A percentile compares a stretch with the other conserved stretches of the same genome.
Conservation (phyloP, 1,284 basidiomycete species). For the Clitocybe nebularis region DNA sequence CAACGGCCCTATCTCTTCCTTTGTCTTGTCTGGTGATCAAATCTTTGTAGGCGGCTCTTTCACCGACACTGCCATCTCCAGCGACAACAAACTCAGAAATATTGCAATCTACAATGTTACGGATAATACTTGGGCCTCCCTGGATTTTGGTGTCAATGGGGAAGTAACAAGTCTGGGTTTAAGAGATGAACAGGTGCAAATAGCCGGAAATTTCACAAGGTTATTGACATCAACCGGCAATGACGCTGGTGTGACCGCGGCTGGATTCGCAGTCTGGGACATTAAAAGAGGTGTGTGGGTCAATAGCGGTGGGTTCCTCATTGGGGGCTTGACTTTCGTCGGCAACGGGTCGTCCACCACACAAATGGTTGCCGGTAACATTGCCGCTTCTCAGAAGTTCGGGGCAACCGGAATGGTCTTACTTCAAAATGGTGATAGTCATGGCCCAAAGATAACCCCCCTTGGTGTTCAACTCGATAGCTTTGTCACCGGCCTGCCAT, state of each 20-base stretch:
- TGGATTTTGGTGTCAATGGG: slow-evolving; percentile 79
- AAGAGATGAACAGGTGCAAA: slow-evolving; percentile 49
- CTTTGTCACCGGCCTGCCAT: slow-evolving; percentile 21
- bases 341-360: slow-evolving; percentile 52
- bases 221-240: slow-evolving; percentile 37
- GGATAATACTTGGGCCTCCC: slow-evolving; percentile 63
- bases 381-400: slow-evolving; percentile 50
- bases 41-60: slow-evolving; percentile 89
- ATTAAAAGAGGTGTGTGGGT: slow-evolving; percentile 63
- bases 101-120: slow-evolving; percentile 77
- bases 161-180: slow-evolving; percentile 61
- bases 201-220: slow-evolving; percentile 76
- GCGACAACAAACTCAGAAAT: slow-evolving; percentile 51
- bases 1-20: slow-evolving; percentile 71
- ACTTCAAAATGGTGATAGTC: slow-evolving; percentile 56
- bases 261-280: slow-evolving; percentile 81
- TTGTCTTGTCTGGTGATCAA: slow-evolving; percentile 54
- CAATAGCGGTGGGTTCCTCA: slow-evolving; percentile 67
- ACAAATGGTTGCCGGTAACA: slow-evolving; percentile 66
- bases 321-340: slow-evolving; percentile 74
- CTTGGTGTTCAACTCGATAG: slow-evolving; percentile 51
- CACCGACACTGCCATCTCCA: slow-evolving; percentile 59
- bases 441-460: slow-evolving; percentile 55
- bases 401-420: slow-evolving; percentile 73
- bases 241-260: slow-evolving; percentile 37